Conservation (phyloP, 495 filamentous ascomycete genomes). For the Venustampulla echinocandica region DNA sequence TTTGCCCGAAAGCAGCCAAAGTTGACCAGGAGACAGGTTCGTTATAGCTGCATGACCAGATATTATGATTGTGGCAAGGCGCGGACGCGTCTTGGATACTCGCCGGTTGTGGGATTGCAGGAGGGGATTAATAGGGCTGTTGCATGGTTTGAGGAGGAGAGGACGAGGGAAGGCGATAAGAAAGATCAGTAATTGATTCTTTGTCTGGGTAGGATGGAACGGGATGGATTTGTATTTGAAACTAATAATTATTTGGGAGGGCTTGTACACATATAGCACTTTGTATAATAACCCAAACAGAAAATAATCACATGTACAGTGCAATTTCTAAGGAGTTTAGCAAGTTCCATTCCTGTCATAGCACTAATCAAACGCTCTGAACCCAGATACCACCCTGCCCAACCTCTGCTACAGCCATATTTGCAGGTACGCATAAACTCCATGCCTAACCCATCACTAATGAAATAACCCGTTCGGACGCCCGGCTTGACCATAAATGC, state of each 20-base stretch:
- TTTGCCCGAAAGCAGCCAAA: constrained; percentile 64
- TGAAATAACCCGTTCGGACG: not conserved
- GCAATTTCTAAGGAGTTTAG: not conserved
- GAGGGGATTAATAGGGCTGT: constrained; percentile 68
- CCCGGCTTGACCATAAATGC: constrained; percentile 7
- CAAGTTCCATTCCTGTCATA: not conserved
- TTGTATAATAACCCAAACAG: no score
- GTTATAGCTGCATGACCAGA: constrained; percentile 72
- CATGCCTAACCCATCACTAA: not conserved
- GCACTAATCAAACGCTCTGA: no score
- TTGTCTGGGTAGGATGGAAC: not conserved
- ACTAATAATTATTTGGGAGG: not conserved
- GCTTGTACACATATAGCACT: no score
- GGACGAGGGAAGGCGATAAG: constrained; percentile 31
- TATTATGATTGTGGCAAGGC: constrained; percentile 86
- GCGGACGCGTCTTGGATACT: constrained; percentile 65
- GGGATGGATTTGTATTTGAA: not conserved
- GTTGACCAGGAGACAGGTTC: constrained; percentile 64
- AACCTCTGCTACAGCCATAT: no score
- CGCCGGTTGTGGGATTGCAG: constrained; percentile 61
- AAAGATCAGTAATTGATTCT: constrained; percentile 13
- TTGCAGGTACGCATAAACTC: no score
- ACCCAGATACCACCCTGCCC: not conserved
- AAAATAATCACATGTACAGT: not conserved
- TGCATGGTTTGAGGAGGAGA: constrained; percentile 50